These are phyloP conservation scores for Porphyridium purpureum DNA, from an alignment of 23 red algal species.

Conservation along the genomic window DNA sequence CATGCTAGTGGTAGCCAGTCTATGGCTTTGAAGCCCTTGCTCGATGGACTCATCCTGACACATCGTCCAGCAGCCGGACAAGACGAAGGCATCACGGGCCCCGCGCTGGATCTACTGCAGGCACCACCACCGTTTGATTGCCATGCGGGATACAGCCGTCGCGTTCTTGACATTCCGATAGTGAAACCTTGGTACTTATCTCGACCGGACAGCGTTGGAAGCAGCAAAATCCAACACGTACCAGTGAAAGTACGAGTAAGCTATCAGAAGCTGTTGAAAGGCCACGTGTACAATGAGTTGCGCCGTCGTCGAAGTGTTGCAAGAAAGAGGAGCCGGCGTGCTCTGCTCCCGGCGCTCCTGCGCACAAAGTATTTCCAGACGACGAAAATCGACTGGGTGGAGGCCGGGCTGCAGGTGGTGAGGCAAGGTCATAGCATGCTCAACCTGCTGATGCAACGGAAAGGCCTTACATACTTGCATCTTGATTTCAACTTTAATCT, in stretches of 20 bases:
- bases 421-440: conserved; percentile 89
- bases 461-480: conserved; percentile 69
- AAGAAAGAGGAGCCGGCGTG: conserved; percentile 26
- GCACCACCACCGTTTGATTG: conserved; percentile 66
- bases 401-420: conserved; percentile 84
- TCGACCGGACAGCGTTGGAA: not conserved
- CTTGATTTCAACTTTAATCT: conserved; percentile 98
- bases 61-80: conserved; percentile 1
- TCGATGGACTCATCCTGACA: conserved; percentile 3
- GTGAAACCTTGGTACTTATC: conserved; percentile 1
- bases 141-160: conserved; percentile 35
- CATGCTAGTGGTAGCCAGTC: conserved; percentile 1
- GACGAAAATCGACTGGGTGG: conserved; percentile 97
- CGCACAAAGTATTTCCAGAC: conserved; percentile 88
- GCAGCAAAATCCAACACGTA: too few relatives aligned
- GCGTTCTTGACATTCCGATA: conserved; percentile 58
- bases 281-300: conserved; percentile 59
- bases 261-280: conserved; percentile 85
- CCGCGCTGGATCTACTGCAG: conserved; percentile 57
- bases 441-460: conserved; percentile 73
- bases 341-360: conserved; percentile 57
- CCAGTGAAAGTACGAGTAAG: conserved; percentile 77
- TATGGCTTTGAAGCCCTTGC: conserved; percentile 1
- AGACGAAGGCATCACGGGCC: conserved; percentile 35
- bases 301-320: conserved; percentile 42